Percentiles rank a stretch among this genome's conserved stretches.
Conservation (phyloP, 108 stramenopile genomes). For the Cyclotella baltica region DNA sequence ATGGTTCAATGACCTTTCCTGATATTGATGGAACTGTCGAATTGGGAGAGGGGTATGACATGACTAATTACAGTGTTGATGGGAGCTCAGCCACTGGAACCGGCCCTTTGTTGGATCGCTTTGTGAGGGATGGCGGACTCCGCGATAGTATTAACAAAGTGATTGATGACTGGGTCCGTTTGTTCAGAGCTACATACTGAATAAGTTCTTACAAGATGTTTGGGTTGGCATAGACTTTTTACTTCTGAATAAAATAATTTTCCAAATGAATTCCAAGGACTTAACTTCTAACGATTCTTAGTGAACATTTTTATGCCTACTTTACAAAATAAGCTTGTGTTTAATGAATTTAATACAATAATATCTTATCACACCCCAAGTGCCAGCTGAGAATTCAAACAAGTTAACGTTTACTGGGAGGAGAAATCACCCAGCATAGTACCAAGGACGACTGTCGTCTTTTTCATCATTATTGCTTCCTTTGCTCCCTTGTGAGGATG, state of each 20-base stretch:
- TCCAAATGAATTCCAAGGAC: no score
- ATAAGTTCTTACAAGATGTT: not conserved
- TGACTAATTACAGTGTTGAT: slow-evolving; percentile 71
- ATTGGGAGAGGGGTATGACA: slow-evolving; percentile 84
- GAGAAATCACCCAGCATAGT: not conserved
- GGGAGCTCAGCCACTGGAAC: slow-evolving; percentile 52
- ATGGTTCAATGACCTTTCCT: slow-evolving; percentile 71
- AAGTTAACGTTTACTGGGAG: no score
- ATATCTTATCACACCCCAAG: no score
- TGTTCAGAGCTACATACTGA: slow-evolving; percentile 73
- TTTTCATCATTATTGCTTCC: slow-evolving; percentile 9
- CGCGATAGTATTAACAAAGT: slow-evolving; percentile 66
- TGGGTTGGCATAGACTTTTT: not conserved
- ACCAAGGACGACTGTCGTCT: not conserved
- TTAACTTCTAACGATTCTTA: no score
- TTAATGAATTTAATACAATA: no score
- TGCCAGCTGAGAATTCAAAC: no score
- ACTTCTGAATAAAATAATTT: no score
- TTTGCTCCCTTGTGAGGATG: not conserved
- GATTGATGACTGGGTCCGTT: slow-evolving; percentile 83
- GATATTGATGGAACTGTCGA: slow-evolving; percentile 88
- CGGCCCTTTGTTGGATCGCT: slow-evolving; percentile 72
- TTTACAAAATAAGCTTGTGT: no score
- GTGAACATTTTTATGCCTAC: no score
- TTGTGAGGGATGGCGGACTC: slow-evolving; percentile 80